A percentile compares a stretch with the other conserved stretches of the same genome.
Evolutionary conservation across 306 rosid genomes (phyloP).

Genomic region (Acacia acuminata): DNA sequence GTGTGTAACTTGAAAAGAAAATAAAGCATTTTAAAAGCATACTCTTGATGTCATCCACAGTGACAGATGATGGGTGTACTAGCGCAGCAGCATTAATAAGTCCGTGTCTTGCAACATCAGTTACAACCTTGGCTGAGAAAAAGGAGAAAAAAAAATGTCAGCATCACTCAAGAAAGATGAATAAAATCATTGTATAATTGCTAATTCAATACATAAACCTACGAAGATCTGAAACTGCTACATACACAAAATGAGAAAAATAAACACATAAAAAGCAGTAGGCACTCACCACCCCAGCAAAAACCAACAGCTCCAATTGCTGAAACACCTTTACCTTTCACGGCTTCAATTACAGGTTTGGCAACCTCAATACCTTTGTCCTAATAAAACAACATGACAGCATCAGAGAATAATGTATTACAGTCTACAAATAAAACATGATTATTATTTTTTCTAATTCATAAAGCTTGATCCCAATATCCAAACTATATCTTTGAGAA

Average conservation of each 20-base stretch:
- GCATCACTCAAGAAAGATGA: background rate
- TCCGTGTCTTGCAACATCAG: slow-evolving; percentile 53
- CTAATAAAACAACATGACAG: slow-evolving; percentile 42
- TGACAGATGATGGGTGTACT: slow-evolving; percentile 67
- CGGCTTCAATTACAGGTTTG: slow-evolving; percentile 58
- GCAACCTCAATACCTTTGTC: slow-evolving; percentile 61
- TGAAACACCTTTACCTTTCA: slow-evolving; percentile 63
- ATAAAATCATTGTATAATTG: background rate
- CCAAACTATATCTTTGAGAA: background rate
- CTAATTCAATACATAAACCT: slow-evolving; percentile 8
- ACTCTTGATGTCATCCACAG: slow-evolving; percentile 74
- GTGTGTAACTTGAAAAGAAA: slow-evolving; percentile 13
- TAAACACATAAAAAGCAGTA: background rate
- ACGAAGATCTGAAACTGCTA: background rate
- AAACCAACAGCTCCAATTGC: slow-evolving; percentile 71
- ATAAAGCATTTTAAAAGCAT: slow-evolving; percentile 26
- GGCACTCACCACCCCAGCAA: slow-evolving; percentile 86
- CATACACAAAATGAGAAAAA: background rate
- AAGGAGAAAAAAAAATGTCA: background rate
- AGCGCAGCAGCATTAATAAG: slow-evolving; percentile 59
- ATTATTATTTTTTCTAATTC: background rate
- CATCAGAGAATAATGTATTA: slow-evolving; percentile 3
- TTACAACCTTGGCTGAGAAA: slow-evolving; percentile 71
- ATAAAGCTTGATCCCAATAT: slow-evolving; percentile 4
- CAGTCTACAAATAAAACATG: background rate